These are phyloP conservation scores for Kewa caespitosa DNA, from an alignment of 179 eudicot species.

Conservation along the genomic window DNA sequence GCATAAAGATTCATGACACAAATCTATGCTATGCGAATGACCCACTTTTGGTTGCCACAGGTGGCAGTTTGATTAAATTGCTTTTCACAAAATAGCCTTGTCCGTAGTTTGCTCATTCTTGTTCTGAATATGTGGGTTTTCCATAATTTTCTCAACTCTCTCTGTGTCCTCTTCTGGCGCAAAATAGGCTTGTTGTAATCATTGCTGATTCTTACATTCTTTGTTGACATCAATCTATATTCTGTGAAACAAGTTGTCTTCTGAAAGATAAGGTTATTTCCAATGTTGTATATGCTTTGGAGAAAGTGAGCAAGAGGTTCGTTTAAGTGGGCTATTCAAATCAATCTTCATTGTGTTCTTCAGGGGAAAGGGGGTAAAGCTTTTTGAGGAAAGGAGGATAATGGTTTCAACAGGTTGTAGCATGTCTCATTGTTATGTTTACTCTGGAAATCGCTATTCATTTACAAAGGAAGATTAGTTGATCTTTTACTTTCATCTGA, in stretches of 20 bases:
- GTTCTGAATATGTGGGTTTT: not conserved
- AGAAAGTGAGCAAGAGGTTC: not conserved
- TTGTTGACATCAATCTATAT: not conserved
- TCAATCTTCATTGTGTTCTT: not conserved
- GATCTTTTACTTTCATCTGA: not conserved
- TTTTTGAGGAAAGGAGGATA: too few species aligned
- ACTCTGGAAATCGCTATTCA: not conserved
- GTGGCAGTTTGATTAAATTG: not conserved
- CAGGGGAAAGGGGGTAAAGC: not conserved
- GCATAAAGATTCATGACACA: not conserved
- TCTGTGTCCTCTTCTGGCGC: not conserved
- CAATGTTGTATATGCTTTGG: not conserved
- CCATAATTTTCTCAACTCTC: not conserved
- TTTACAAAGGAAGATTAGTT: not conserved
- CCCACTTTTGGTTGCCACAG: not conserved
- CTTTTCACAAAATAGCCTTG: not conserved
- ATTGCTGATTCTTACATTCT: not conserved
- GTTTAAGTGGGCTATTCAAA: not conserved
- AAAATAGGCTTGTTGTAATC: not conserved
- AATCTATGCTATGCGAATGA: not conserved
- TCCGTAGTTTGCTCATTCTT: not conserved
- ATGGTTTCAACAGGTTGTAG: not conserved
- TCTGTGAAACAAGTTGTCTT: conserved; percentile 3
- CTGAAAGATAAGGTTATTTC: not conserved
- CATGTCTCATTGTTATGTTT: not conserved